These are phyloP conservation scores for Ulota crispa DNA, from an alignment of 225 moss, liverwort and hornwort species.

Conservation along the genomic window DNA sequence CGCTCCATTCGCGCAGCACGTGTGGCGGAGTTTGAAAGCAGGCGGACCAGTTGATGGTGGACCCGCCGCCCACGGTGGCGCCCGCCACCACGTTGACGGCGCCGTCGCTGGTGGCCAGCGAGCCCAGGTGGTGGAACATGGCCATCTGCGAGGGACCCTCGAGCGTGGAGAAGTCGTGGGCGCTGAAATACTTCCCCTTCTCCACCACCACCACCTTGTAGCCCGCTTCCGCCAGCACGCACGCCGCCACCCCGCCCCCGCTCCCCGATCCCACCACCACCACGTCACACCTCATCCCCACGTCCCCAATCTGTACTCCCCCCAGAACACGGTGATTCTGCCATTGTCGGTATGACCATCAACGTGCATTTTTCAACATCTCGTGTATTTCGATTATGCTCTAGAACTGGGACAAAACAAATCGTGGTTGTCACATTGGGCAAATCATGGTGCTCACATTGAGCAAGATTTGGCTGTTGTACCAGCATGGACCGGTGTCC, in stretches of 20 bases:
- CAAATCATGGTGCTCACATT: too few relatives aligned
- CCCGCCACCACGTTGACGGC: constrained; percentile 60
- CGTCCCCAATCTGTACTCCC: background rate
- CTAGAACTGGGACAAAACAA: too few relatives aligned
- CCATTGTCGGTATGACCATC: background rate
- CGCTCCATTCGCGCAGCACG: constrained; percentile 62
- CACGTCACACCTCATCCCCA: constrained; percentile 69
- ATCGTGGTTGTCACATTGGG: too few relatives aligned
- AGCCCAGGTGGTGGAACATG: constrained; percentile 68
- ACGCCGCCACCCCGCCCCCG: constrained; percentile 82
- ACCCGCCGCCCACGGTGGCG: constrained; percentile 78
- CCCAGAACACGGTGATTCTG: background rate
- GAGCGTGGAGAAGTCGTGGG: constrained; percentile 51
- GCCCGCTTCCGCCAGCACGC: constrained; percentile 67
- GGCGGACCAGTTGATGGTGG: constrained; percentile 75
- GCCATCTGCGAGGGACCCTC: constrained; percentile 56
- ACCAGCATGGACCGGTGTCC: too few relatives aligned
- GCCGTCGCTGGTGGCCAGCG: constrained; percentile 55
- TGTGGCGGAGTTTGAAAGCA: constrained; percentile 60
- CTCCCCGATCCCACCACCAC: constrained; percentile 87
- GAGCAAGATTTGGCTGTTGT: too few relatives aligned
- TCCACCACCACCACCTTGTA: constrained; percentile 76
- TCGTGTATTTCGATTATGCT: background rate
- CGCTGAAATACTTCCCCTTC: constrained; percentile 64
- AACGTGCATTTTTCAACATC: background rate